These are phyloP conservation scores for Penicillium sp. DNA, from an alignment of 2,329 filamentous ascomycete genomes.

Conservation along the genomic window DNA sequence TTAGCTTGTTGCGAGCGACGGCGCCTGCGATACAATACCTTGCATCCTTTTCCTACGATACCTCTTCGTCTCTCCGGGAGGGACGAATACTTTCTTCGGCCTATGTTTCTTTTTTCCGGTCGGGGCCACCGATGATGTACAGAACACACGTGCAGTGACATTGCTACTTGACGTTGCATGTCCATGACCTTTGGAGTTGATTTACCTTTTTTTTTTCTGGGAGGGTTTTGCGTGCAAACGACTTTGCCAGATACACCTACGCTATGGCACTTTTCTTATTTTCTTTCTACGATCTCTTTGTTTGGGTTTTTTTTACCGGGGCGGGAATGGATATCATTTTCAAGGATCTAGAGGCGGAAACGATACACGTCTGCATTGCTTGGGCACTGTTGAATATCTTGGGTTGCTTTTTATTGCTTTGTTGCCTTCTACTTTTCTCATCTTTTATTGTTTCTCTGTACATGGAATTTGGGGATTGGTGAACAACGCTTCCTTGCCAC, in stretches of 20 bases:
- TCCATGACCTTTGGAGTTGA: slow-evolving; percentile 37
- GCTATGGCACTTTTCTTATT: slow-evolving; percentile 21
- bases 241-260: slow-evolving; percentile 32
- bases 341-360: slow-evolving; percentile 45
- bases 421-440: slow-evolving; percentile 17
- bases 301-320: slow-evolving; percentile 27
- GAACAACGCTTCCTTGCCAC: slow-evolving; percentile 31
- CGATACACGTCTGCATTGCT: slow-evolving; percentile 47
- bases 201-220: slow-evolving; percentile 28
- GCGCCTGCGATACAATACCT: slow-evolving; percentile 40
- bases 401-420: slow-evolving; percentile 30
- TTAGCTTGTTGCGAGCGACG: slow-evolving; percentile 42
- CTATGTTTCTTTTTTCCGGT: slow-evolving; percentile 21
- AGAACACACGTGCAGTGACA: slow-evolving; percentile 36
- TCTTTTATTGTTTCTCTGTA: slow-evolving; percentile 31
- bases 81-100: slow-evolving; percentile 33
- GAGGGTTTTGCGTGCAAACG: slow-evolving; percentile 22
- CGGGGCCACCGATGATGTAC: slow-evolving; percentile 40
- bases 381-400: slow-evolving; percentile 38
- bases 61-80: slow-evolving; percentile 38
- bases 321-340: slow-evolving; percentile 37
- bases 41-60: slow-evolving; percentile 38
- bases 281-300: slow-evolving; percentile 26
- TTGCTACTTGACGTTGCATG: slow-evolving; percentile 36
- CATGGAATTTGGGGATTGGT: slow-evolving; percentile 35